Conservation (phyloP, 202 grass and related monocot genomes). For the Carex sylvatica region DNA sequence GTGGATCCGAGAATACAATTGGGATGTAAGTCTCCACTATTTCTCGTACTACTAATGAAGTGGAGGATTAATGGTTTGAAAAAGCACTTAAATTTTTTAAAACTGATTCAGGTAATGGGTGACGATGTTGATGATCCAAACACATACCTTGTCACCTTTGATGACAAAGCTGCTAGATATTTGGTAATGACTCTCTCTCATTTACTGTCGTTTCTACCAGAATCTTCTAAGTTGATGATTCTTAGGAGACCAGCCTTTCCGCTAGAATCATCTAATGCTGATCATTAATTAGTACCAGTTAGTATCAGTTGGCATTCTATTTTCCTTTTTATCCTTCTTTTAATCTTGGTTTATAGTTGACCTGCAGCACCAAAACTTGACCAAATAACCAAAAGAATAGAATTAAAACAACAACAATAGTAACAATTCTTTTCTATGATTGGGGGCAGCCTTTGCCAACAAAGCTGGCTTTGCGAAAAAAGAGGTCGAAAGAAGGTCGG, state of each 20-base stretch:
- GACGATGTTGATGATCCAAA: constrained; percentile 90
- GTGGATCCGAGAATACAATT: constrained; percentile 92
- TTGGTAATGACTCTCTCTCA: constrained; percentile 47
- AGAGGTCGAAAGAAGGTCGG: constrained; percentile 93
- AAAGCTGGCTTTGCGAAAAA: constrained; percentile 94
- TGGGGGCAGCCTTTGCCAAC: constrained; percentile 76
- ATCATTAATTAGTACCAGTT: neutral
- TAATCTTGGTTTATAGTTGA: constrained; percentile 7
- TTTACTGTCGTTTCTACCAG: neutral
- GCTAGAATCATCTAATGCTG: neutral
- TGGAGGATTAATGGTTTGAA: constrained; percentile 2
- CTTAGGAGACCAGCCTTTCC: neutral
- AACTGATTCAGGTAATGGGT: constrained; percentile 62
- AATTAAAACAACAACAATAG: constrained; percentile 1
- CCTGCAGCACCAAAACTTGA: constrained; percentile 2
- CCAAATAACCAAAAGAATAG: neutral
- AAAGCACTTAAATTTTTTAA: constrained; percentile 30
- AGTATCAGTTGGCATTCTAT: neutral
- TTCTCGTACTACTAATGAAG: neutral
- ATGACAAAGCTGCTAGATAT: constrained; percentile 75
- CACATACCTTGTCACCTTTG: constrained; percentile 88
- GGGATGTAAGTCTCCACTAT: constrained; percentile 66
- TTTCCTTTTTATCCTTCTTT: constrained; percentile 5
- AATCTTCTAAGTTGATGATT: neutral
- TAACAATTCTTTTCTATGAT: constrained; percentile 15